These are phyloP conservation scores for Blastobotrys proliferans DNA, from an alignment of 1,139 yeast species.

Conservation along the genomic window DNA sequence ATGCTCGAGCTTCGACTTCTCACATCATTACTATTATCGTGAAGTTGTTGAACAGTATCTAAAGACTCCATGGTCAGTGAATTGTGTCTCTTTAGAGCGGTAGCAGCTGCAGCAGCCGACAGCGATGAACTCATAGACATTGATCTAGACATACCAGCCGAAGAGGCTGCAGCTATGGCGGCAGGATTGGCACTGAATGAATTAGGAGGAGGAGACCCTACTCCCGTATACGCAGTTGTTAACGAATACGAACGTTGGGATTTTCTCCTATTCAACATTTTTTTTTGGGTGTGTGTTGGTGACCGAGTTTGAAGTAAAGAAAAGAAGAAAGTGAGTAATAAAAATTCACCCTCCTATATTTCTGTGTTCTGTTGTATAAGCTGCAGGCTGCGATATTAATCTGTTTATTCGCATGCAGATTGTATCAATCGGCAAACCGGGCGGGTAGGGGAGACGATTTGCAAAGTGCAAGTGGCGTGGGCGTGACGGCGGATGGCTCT, in stretches of 20 bases:
- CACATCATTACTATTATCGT: not conserved
- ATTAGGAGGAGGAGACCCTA: slow-evolving; percentile 29
- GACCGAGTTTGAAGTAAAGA: too few relatives aligned
- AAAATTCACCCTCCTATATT: too few relatives aligned
- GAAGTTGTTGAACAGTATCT: slow-evolving; percentile 14
- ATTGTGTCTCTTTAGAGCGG: slow-evolving; percentile 34
- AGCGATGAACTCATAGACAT: slow-evolving; percentile 18
- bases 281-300: not conserved
- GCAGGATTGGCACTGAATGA: slow-evolving; percentile 26
- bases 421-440: too few relatives aligned
- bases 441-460: too few relatives aligned
- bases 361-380: too few relatives aligned
- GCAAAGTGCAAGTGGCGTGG: too few relatives aligned
- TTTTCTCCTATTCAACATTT: slow-evolving; percentile 23
- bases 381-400: too few relatives aligned
- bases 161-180: slow-evolving; percentile 47
- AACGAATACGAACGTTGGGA: slow-evolving; percentile 9
- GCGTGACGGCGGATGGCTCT: too few relatives aligned
- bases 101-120: slow-evolving; percentile 36
- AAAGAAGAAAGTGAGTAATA: too few relatives aligned
- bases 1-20: not conserved
- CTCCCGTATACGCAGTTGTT: slow-evolving; percentile 31
- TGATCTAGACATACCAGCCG: slow-evolving; percentile 26
- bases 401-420: too few relatives aligned
- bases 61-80: slow-evolving; percentile 30